Conservation (phyloP, 208 protist species). For the Acanthamoeba sp. region DNA sequence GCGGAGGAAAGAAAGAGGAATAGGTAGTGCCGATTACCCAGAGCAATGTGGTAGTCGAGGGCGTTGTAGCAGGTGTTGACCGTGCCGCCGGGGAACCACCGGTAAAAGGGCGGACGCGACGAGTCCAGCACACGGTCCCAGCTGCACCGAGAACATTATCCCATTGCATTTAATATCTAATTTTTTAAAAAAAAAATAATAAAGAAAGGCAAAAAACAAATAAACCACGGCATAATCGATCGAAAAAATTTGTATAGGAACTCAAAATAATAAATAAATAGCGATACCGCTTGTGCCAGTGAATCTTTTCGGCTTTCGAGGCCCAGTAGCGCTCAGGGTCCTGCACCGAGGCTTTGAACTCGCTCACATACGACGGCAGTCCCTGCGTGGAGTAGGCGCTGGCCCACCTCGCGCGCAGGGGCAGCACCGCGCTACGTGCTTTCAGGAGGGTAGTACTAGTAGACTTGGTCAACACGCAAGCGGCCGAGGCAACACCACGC, state of each 20-base stretch:
- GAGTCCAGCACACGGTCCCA: conserved; percentile 43
- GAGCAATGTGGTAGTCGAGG: conserved; percentile 71
- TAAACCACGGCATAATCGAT: too few relatives aligned
- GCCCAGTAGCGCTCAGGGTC: conserved; percentile 59
- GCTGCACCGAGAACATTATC: background rate
- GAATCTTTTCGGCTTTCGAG: conserved; percentile 17
- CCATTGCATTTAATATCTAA: background rate
- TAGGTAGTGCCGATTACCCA: background rate
- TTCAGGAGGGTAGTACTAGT: too few relatives aligned
- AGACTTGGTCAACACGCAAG: too few relatives aligned
- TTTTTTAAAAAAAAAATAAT: background rate
- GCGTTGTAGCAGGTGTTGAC: conserved; percentile 80
- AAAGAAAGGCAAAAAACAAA: background rate
- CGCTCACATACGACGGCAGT: conserved; percentile 27
- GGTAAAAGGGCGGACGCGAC: background rate
- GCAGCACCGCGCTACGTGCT: background rate
- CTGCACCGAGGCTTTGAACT: conserved; percentile 36
- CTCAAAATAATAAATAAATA: background rate
- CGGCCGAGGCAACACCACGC: too few relatives aligned
- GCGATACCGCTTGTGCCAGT: conserved; percentile 46
- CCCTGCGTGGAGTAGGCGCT: background rate
- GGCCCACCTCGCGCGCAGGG: background rate
- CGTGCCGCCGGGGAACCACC: conserved; percentile 18
- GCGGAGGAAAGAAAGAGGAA: too few relatives aligned
- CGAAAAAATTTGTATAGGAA: background rate